These are phyloP conservation scores for Pelargonium cotyledonis DNA, from an alignment of 441 rosid species.

Conservation along the genomic window DNA sequence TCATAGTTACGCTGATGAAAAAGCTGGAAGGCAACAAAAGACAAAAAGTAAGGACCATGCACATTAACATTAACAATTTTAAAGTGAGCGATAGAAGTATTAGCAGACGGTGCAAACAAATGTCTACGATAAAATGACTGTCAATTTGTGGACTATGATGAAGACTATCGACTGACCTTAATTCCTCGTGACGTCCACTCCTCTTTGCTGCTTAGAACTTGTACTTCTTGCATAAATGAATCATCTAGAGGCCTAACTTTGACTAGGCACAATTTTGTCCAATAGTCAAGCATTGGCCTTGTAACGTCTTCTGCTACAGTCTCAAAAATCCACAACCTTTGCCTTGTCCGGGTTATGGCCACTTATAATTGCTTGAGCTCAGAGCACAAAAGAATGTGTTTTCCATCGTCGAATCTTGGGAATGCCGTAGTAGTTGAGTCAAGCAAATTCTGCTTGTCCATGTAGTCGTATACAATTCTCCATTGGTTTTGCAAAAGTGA, in stretches of 20 bases:
- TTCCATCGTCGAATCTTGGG: slow-evolving; percentile 9
- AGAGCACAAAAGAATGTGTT: slow-evolving; percentile 21
- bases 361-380: slow-evolving; percentile 25
- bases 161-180: background rate
- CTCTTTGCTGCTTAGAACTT: slow-evolving; percentile 7
- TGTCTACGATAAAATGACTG: background rate
- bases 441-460: slow-evolving; percentile 15
- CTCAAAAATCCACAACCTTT: slow-evolving; percentile 22
- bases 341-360: slow-evolving; percentile 19
- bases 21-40: background rate
- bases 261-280: slow-evolving; percentile 19
- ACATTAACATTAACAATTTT: too few species aligned
- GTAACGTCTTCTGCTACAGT: background rate
- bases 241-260: background rate
- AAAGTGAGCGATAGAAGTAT: background rate
- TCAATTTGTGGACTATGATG: too few species aligned
- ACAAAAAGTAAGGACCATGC: too few species aligned
- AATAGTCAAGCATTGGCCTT: slow-evolving; percentile 17
- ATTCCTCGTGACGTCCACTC: slow-evolving; percentile 15
- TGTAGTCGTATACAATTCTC: slow-evolving; percentile 18
- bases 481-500: slow-evolving; percentile 19
- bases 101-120: too few species aligned
- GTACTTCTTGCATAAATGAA: background rate
- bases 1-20: background rate
- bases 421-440: background rate